Conservation (phyloP, 2,329 filamentous ascomycete species). For the Didymella arachidicola region DNA sequence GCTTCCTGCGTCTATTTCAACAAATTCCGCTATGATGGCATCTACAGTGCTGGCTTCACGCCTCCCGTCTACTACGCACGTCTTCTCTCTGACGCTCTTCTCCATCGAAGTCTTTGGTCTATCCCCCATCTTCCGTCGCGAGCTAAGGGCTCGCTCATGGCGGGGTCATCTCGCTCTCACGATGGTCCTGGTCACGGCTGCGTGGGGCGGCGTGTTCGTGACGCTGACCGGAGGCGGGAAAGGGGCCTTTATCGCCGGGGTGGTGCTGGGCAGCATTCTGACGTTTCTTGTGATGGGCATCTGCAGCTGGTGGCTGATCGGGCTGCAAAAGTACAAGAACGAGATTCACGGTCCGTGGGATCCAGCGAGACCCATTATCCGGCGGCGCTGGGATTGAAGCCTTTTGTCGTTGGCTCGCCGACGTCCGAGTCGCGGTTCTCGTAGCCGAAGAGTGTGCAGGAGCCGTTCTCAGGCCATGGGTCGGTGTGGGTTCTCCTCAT, state of each 20-base stretch:
- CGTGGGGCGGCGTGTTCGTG: conserved; percentile 77
- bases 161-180: conserved; percentile 81
- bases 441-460: conserved; percentile 40
- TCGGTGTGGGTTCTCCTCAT: conserved; percentile 26
- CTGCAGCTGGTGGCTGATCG: conserved; percentile 98
- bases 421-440: conserved; percentile 33
- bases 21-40: conserved; percentile 96
- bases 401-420: conserved; percentile 26
- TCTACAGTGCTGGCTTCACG: conserved; percentile 92
- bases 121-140: conserved; percentile 95
- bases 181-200: conserved; percentile 75
- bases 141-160: conserved; percentile 83
- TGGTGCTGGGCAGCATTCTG: conserved; percentile 76
- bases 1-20: conserved; percentile 80
- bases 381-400: conserved; percentile 65
- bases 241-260: conserved; percentile 71
- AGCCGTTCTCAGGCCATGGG: conserved; percentile 45
- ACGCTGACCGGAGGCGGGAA: conserved; percentile 63
- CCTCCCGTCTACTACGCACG: conserved; percentile 87
- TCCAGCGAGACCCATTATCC: conserved; percentile 86
- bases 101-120: conserved; percentile 96
- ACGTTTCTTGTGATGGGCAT: conserved; percentile 84
- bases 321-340: conserved; percentile 98
- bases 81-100: conserved; percentile 94
- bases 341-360: conserved; percentile 99